phyloP scores from a whole-genome alignment of 352 stramenopile genomes.

The Globisporangium sylvaticum region DNA sequence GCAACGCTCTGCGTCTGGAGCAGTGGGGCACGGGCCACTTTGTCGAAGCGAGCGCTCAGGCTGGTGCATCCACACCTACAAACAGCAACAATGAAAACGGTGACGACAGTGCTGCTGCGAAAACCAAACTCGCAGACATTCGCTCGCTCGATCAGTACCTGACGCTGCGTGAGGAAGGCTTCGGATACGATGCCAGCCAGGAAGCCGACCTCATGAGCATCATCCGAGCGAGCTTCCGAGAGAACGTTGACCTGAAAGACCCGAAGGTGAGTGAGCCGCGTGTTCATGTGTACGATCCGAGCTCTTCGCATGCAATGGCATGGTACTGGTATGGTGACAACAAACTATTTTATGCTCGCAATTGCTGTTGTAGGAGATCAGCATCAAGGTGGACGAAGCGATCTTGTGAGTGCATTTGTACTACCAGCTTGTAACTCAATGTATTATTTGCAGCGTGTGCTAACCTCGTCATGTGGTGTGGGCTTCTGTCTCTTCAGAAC shows the following conservation, averaged over 20 bases:
- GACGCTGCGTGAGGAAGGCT: slow-evolving; percentile 34
- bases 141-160: slow-evolving; percentile 42
- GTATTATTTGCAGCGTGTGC: background rate
- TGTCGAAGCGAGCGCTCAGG: slow-evolving; percentile 22
- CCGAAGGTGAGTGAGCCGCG: slow-evolving; percentile 30
- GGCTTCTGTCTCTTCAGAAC: slow-evolving; percentile 24
- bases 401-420: slow-evolving; percentile 36
- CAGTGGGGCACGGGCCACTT: slow-evolving; percentile 63
- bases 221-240: slow-evolving; percentile 42
- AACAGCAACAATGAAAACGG: background rate
- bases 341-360: background rate
- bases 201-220: slow-evolving; percentile 31
- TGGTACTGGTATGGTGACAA: background rate
- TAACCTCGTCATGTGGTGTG: background rate
- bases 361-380: slow-evolving; percentile 22
- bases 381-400: slow-evolving; percentile 59
- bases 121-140: slow-evolving; percentile 22
- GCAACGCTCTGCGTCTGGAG: slow-evolving; percentile 45
- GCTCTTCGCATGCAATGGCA: background rate
- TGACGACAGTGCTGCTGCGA: background rate
- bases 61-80: background rate
- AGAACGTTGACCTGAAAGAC: slow-evolving; percentile 33
- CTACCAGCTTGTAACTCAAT: background rate
- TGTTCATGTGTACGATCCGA: background rate
- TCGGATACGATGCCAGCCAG: slow-evolving; percentile 23